Conservation (phyloP, 1,284 basidiomycete genomes). For the Pisolithus thermaeus region DNA sequence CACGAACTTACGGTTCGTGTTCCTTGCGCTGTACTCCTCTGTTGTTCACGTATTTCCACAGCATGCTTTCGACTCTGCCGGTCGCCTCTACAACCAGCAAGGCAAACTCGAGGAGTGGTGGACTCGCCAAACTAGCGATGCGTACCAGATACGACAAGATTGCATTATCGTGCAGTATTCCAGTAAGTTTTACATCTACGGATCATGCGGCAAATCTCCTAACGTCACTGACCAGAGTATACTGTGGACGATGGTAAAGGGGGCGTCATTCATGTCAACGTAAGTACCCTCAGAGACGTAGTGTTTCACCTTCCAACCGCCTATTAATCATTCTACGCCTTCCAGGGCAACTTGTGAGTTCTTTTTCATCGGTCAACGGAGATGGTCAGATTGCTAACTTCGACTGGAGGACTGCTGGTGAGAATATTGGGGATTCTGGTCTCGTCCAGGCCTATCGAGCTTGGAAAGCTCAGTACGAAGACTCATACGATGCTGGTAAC, state of each 20-base stretch:
- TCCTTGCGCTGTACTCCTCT: neutral
- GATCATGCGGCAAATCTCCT: slow-evolving; percentile 3
- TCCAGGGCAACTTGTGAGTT: slow-evolving; percentile 68
- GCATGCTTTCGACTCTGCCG: slow-evolving; percentile 93
- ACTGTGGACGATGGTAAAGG: slow-evolving; percentile 83
- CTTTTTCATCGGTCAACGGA: neutral
- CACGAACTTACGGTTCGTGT: slow-evolving; percentile 71
- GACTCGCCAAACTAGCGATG: slow-evolving; percentile 77
- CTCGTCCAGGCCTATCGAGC: slow-evolving; percentile 84
- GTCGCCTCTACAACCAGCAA: slow-evolving; percentile 74
- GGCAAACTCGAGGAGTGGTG: slow-evolving; percentile 87
- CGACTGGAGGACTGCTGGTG: slow-evolving; percentile 66
- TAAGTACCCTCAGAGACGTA: slow-evolving; percentile 34
- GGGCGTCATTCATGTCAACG: slow-evolving; percentile 79
- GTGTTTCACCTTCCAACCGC: neutral
- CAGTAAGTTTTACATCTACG: slow-evolving; percentile 32
- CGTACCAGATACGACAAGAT: slow-evolving; percentile 78
- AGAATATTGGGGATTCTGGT: slow-evolving; percentile 87
- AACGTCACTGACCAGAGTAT: slow-evolving; percentile 47
- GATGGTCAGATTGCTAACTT: slow-evolving; percentile 4
- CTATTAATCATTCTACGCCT: slow-evolving; percentile 7
- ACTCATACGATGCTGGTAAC: slow-evolving; percentile 47
- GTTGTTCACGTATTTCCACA: slow-evolving; percentile 25
- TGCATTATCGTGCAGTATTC: slow-evolving; percentile 91
- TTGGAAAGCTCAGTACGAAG: slow-evolving; percentile 69